Evolutionary conservation across 495 filamentous ascomycete genomes (phyloP).

Genomic region (Hypoxylon lenormandii): DNA sequence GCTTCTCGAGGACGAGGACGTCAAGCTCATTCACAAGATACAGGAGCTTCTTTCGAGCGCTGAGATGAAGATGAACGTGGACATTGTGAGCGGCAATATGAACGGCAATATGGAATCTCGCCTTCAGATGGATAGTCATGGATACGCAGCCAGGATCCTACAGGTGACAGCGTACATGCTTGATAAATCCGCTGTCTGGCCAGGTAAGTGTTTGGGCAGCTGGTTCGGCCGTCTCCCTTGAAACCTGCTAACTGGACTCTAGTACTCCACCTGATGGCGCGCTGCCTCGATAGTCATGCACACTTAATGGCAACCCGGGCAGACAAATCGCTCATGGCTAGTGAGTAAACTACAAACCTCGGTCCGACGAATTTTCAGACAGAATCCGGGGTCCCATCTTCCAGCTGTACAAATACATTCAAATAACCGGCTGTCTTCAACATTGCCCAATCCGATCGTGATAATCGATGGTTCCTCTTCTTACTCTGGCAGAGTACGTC

Average conservation of each 20-base stretch:
- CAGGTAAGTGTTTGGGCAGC: conserved; percentile 68
- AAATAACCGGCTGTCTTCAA: not conserved
- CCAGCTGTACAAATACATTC: not conserved
- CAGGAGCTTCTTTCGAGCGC: conserved; percentile 81
- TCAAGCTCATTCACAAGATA: conserved; percentile 86
- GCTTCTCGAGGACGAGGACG: conserved; percentile 91
- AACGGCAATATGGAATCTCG: conserved; percentile 63
- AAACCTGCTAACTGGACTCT: conserved; percentile 13
- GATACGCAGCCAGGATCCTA: conserved; percentile 87
- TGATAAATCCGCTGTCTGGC: conserved; percentile 91
- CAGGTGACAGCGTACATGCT: conserved; percentile 89
- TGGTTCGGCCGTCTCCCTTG: not conserved
- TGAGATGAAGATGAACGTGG: conserved; percentile 80
- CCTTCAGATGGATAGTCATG: conserved; percentile 71
- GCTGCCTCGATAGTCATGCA: conserved; percentile 86
- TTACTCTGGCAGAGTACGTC: too few relatives aligned
- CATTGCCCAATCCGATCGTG: too few relatives aligned
- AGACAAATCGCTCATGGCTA: conserved; percentile 69
- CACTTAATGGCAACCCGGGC: conserved; percentile 78
- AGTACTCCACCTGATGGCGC: conserved; percentile 90
- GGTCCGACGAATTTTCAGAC: conserved; percentile 1
- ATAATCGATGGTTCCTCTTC: too few relatives aligned
- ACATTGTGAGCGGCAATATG: conserved; percentile 57
- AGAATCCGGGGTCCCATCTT: conserved; percentile 20
- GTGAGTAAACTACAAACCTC: conserved; percentile 35